Evolutionary conservation across 192 early-diverging fungal species (phyloP).

Genomic region (Backusella westeae): DNA sequence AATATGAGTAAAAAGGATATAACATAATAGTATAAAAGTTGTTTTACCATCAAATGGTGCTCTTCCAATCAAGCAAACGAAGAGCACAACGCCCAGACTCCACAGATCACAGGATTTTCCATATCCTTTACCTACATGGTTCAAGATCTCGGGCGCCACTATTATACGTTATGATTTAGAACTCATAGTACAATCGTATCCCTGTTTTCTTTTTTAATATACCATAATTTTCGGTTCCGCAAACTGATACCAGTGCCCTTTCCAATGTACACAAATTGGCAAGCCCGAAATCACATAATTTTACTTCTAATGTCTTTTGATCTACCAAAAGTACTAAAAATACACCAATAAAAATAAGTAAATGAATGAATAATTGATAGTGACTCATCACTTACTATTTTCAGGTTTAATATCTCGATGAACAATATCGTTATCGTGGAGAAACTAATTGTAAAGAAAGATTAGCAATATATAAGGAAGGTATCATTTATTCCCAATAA

Average conservation of each 20-base stretch:
- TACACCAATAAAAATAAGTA: background rate
- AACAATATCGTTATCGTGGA: conserved; percentile 78
- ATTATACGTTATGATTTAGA: conserved; percentile 32
- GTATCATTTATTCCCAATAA: background rate
- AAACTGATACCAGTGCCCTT: conserved; percentile 47
- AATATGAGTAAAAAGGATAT: background rate
- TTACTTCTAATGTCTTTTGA: conserved; percentile 56
- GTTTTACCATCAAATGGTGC: conserved; percentile 68
- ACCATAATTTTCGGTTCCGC: conserved; percentile 85
- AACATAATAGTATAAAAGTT: background rate
- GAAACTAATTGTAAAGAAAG: conserved; percentile 49
- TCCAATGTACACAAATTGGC: conserved; percentile 51
- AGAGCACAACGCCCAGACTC: conserved; percentile 93
- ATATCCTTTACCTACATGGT: background rate
- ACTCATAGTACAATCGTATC: background rate
- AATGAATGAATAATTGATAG: background rate
- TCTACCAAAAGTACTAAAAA: conserved; percentile 45
- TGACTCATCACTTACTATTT: conserved; percentile 30
- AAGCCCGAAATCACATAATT: conserved; percentile 92
- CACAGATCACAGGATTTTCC: conserved; percentile 68
- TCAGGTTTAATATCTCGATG: conserved; percentile 95
- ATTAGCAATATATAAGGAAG: background rate
- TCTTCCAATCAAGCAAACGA: conserved; percentile 86
- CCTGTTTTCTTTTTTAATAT: background rate
- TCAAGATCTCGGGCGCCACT: background rate